These are phyloP conservation scores for Wickerhamiella spandovensis DNA, from an alignment of 805 yeast genomes.

Conservation along the genomic window DNA sequence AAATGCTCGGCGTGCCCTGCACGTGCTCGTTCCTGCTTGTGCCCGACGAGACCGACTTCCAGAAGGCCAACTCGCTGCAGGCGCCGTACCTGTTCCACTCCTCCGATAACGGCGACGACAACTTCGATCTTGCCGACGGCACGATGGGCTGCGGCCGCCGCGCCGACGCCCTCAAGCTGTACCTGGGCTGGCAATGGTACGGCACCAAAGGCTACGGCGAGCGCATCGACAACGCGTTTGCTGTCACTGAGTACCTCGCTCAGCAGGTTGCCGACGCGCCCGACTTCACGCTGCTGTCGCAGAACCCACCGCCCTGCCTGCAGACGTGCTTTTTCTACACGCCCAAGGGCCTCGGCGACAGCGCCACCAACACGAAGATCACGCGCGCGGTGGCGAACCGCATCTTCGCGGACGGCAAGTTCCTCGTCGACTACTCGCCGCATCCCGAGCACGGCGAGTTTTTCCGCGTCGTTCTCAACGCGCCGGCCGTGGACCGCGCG, in stretches of 20 bases:
- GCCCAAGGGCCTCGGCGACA: constrained; percentile 28
- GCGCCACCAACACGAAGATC: constrained; percentile 33
- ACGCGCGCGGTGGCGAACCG: constrained; percentile 51
- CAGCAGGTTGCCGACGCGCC: constrained; percentile 26
- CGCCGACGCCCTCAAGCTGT: constrained; percentile 67
- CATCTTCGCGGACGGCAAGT: constrained; percentile 50
- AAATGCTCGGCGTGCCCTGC: constrained; percentile 73
- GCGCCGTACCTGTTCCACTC: constrained; percentile 76
- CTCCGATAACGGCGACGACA: constrained; percentile 34
- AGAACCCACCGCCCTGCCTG: constrained; percentile 55
- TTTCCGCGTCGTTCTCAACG: constrained; percentile 71
- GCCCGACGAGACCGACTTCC: constrained; percentile 54
- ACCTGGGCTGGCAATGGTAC: constrained; percentile 69
- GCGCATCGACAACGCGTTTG: constrained; percentile 62
- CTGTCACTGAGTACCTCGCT: constrained; percentile 50
- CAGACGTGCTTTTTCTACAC: constrained; percentile 74
- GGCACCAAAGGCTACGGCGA: constrained; percentile 51
- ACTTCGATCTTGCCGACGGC: constrained; percentile 72
- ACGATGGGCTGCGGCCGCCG: constrained; percentile 90
- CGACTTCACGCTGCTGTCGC: constrained; percentile 44
- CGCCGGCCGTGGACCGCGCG: constrained; percentile 41
- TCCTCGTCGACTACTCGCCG: constrained; percentile 69
- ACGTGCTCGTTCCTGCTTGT: constrained; percentile 55
- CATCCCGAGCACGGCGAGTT: constrained; percentile 55
- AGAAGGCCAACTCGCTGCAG: constrained; percentile 55